Percentiles rank a stretch among this genome's conserved stretches.
These are phyloP conservation scores for Rhododendron mucronatum DNA, from an alignment of 148 eudicot genomes.

Conservation along the genomic window DNA sequence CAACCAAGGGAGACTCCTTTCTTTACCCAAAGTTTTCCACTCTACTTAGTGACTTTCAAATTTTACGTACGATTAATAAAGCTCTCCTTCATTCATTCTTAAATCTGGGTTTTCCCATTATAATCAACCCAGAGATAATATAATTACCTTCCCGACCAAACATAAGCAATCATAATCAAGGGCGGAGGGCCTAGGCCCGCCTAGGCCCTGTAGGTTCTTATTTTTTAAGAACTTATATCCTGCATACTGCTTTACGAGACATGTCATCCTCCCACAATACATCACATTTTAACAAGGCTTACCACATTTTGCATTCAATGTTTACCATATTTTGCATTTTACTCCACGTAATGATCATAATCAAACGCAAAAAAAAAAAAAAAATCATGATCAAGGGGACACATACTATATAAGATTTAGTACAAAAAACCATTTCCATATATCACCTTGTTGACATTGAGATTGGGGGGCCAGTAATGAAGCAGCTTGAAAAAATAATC, in stretches of 20 bases:
- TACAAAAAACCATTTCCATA: not conserved
- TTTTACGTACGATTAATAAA: not conserved
- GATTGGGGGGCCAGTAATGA: conserved; percentile 63
- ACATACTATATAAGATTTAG: no score
- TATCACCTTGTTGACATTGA: conserved; percentile 64
- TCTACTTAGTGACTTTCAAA: no score
- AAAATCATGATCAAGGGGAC: not conserved
- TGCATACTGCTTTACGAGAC: no score
- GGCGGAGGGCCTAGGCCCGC: not conserved
- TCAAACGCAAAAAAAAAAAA: not conserved
- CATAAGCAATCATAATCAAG: not conserved
- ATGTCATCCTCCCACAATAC: no score
- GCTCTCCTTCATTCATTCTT: not conserved
- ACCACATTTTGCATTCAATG: not conserved
- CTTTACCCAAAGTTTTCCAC: not conserved
- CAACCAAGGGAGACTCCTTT: not conserved
- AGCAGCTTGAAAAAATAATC: conserved; percentile 69
- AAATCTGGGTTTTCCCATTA: not conserved
- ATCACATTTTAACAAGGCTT: not conserved
- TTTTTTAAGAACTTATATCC: no score
- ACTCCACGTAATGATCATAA: not conserved
- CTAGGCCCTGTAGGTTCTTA: no score
- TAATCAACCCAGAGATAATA: not conserved
- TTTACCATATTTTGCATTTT: no score
- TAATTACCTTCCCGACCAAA: not conserved